Evolutionary conservation across 1,139 yeast species (phyloP).

Genomic region (Hemisphaericaspora lyxosophila): DNA sequence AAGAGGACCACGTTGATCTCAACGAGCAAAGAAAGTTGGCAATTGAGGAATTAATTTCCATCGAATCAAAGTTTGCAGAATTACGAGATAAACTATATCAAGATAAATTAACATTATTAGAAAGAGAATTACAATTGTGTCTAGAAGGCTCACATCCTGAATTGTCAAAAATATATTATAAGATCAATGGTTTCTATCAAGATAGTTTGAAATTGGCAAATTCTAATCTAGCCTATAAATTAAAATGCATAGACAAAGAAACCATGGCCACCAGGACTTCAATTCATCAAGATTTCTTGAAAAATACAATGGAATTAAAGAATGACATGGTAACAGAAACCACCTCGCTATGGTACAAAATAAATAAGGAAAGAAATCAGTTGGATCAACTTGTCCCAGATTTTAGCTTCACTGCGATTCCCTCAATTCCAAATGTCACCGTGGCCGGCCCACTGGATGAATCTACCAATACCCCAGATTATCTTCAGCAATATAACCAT

Average conservation of each 20-base stretch:
- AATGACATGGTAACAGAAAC: conserved; percentile 66
- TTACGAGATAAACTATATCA: conserved; percentile 76
- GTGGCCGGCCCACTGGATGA: conserved; percentile 11
- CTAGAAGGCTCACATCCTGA: conserved; percentile 92
- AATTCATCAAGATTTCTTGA: conserved; percentile 81
- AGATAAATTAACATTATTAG: conserved; percentile 70
- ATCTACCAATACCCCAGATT: background rate
- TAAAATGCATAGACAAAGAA: conserved; percentile 75
- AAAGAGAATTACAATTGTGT: conserved; percentile 84
- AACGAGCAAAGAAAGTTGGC: conserved; percentile 63
- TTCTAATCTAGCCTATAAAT: conserved; percentile 66
- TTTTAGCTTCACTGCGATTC: conserved; percentile 37
- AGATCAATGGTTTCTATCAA: conserved; percentile 69
- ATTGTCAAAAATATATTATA: conserved; percentile 59
- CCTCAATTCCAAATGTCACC: conserved; percentile 27
- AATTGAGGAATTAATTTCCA: conserved; percentile 64
- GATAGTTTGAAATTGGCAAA: conserved; percentile 68
- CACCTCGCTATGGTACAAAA: conserved; percentile 88
- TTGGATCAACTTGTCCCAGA: conserved; percentile 70
- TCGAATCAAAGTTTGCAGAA: conserved; percentile 83
- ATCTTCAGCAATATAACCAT: conserved; percentile 2
- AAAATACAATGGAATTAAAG: conserved; percentile 67
- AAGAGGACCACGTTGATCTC: conserved; percentile 40
- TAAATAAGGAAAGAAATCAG: conserved; percentile 83
- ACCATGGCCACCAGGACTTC: conserved; percentile 78